A percentile compares a stretch with the other conserved stretches of the same genome.
These are phyloP conservation scores for Ganoderma leucocontextum DNA, from an alignment of 1,284 basidiomycete species.

Conservation along the genomic window DNA sequence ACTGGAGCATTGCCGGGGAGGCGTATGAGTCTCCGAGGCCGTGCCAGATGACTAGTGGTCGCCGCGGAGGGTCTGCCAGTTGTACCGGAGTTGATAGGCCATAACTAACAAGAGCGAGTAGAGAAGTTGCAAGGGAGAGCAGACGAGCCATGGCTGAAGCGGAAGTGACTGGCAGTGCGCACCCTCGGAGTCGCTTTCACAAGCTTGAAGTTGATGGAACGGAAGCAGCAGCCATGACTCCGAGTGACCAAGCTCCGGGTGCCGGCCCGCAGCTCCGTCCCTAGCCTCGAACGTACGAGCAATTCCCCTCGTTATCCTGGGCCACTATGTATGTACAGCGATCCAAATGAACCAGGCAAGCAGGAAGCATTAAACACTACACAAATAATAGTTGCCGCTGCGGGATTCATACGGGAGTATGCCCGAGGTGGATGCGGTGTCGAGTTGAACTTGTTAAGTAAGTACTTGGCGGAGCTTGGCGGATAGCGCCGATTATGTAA, in stretches of 20 bases:
- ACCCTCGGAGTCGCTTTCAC: neutral
- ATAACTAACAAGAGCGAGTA: constrained; percentile 13
- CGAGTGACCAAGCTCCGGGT: neutral
- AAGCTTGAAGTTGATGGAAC: neutral
- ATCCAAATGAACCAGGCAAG: no score
- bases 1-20: constrained; percentile 74
- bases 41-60: constrained; percentile 95
- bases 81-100: constrained; percentile 13
- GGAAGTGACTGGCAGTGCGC: neutral
- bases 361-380: no score
- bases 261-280: neutral
- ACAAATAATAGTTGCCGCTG: no score
- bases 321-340: neutral
- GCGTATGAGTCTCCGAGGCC: constrained; percentile 82
- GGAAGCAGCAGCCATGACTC: neutral
- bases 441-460: no score
- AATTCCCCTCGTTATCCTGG: no score
- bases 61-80: constrained; percentile 31
- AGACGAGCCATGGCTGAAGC: constrained; percentile 6
- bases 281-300: no score
- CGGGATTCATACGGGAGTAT: no score
- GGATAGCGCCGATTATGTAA: no score
- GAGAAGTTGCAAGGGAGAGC: neutral
- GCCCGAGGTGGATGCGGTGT: no score
- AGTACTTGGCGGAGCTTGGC: no score